These are phyloP conservation scores for Metschnikowia matae DNA, from an alignment of 805 yeast species.

Conservation along the genomic window DNA sequence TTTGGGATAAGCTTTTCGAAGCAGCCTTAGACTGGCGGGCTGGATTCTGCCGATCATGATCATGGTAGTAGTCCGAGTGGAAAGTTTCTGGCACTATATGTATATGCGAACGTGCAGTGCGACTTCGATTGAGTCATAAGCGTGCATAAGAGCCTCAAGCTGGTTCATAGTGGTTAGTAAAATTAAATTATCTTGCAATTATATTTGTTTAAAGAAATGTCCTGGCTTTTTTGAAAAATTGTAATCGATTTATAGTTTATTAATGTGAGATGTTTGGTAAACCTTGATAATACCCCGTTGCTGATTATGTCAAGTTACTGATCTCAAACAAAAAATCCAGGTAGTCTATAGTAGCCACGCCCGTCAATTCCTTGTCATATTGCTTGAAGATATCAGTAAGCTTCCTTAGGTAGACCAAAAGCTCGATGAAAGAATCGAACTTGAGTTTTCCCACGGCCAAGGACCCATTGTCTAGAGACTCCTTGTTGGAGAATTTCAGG, in stretches of 20 bases:
- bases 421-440: slow-evolving; percentile 79
- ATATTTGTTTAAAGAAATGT: no score
- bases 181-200: no score
- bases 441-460: slow-evolving; percentile 45
- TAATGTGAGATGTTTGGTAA: neutral
- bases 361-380: slow-evolving; percentile 70
- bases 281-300: neutral
- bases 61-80: neutral
- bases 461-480: slow-evolving; percentile 20
- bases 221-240: no score
- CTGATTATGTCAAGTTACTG: slow-evolving; percentile 24
- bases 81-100: neutral
- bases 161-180: neutral
- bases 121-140: neutral
- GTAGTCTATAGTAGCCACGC: slow-evolving; percentile 62
- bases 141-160: neutral
- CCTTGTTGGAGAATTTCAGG: slow-evolving; percentile 47
- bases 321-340: slow-evolving; percentile 61
- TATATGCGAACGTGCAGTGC: neutral
- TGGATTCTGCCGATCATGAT: slow-evolving; percentile 1
- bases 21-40: slow-evolving; percentile 2
- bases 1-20: neutral
- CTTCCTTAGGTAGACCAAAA: slow-evolving; percentile 70
- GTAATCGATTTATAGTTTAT: neutral
- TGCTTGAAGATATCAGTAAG: slow-evolving; percentile 76